These are phyloP conservation scores for Nemania bipapillata DNA, from an alignment of 2,329 filamentous ascomycete genomes.

Conservation along the genomic window DNA sequence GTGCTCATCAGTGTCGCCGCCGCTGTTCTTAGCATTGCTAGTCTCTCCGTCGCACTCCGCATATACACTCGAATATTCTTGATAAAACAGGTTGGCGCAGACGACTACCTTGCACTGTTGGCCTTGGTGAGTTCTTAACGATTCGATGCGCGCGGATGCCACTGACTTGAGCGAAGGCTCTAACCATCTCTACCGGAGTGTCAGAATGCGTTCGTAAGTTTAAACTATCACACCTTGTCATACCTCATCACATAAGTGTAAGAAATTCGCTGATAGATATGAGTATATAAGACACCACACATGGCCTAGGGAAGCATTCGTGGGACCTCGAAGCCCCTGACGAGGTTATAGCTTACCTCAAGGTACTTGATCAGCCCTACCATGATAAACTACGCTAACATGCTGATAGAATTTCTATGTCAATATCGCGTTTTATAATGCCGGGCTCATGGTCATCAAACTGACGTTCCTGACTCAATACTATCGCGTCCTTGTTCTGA, in stretches of 20 bases:
- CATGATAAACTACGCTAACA: slow-evolving; percentile 9
- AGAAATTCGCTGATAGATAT: slow-evolving; percentile 19
- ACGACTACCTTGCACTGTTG: slow-evolving; percentile 51
- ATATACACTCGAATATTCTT: slow-evolving; percentile 49
- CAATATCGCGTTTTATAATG: slow-evolving; percentile 55
- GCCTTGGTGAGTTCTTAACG: slow-evolving; percentile 54
- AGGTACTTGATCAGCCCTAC: slow-evolving; percentile 28
- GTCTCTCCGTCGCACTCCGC: slow-evolving; percentile 45
- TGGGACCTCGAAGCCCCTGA: slow-evolving; percentile 39
- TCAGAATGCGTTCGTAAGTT: slow-evolving; percentile 44
- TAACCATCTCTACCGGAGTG: slow-evolving; percentile 43
- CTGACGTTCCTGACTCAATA: slow-evolving; percentile 53
- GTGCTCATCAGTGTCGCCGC: slow-evolving; percentile 45
- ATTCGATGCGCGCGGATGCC: slow-evolving; percentile 1
- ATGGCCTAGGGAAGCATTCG: slow-evolving; percentile 43
- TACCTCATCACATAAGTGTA: not conserved
- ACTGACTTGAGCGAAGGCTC: slow-evolving; percentile 31
- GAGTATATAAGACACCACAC: slow-evolving; percentile 41
- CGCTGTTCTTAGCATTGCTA: slow-evolving; percentile 45
- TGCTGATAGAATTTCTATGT: slow-evolving; percentile 52
- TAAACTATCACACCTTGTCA: not conserved
- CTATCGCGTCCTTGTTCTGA: slow-evolving; percentile 53
- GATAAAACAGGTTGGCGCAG: slow-evolving; percentile 48
- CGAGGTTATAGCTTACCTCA: slow-evolving; percentile 38
- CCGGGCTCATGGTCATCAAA: slow-evolving; percentile 52